Conservation (phyloP, 441 rosid genomes). For the Eutrema salsugineum region DNA sequence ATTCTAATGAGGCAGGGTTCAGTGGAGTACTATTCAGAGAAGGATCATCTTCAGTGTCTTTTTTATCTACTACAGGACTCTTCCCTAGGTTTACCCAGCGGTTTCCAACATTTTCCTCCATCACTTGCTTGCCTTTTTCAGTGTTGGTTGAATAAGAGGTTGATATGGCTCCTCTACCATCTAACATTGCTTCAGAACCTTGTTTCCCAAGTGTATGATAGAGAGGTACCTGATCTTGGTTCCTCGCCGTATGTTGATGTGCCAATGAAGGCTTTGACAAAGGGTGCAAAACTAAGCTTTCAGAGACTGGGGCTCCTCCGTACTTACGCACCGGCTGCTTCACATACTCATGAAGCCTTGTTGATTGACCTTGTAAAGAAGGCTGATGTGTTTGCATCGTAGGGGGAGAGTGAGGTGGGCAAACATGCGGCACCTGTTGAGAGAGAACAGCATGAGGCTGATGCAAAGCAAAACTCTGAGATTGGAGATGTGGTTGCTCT, state of each 20-base stretch:
- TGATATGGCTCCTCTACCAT: no score
- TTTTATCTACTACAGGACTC: background rate
- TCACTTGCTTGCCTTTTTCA: no score
- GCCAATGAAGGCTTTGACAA: background rate
- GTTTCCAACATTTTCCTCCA: no score
- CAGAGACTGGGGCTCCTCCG: slow-evolving; percentile 34
- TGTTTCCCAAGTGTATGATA: no score
- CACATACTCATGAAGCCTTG: background rate
- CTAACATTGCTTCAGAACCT: no score
- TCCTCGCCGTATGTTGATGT: no score
- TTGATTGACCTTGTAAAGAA: slow-evolving; percentile 36
- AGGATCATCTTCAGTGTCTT: background rate
- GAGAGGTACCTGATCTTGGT: no score
- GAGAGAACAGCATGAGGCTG: background rate
- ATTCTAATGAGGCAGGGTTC: background rate
- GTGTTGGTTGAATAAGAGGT: no score
- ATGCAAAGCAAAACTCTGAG: slow-evolving; percentile 19
- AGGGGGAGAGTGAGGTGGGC: slow-evolving; percentile 32
- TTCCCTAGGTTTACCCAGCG: background rate
- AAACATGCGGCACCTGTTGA: background rate
- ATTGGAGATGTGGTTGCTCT: slow-evolving; percentile 39
- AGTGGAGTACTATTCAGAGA: background rate
- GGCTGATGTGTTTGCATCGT: slow-evolving; percentile 35
- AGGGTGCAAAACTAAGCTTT: slow-evolving; percentile 33
- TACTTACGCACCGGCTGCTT: background rate